Base-by-base conservation (phyloP, 75 land plant genomes). In the Pinus tabuliformis region DNA sequence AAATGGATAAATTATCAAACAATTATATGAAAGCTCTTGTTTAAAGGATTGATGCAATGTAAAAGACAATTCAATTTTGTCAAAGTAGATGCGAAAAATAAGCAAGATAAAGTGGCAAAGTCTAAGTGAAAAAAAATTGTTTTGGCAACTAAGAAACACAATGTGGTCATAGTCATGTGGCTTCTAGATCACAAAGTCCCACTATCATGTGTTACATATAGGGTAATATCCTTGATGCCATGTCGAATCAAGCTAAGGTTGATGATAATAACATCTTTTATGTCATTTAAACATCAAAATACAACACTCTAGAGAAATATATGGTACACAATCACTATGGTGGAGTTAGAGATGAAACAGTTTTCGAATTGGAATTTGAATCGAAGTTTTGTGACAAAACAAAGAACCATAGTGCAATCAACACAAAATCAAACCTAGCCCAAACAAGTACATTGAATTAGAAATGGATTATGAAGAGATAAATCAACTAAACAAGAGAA, bases 161-260 rank as follows among this genome's bases (percentile, higher is more conserved):
- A 45, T 45, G 52, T 45, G 52, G 52, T 45, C 52, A 7, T 45
- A 45, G 1, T 1, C 52, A 45, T 7, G 52, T 45, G 52, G 52
- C 52, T 45, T 7, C 52, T 7, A 5, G 45, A 42, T 42, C 6
- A 6, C 45, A 42, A 42, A 5, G 45, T 42, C 45, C 45, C 45
- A 5, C 11, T 15, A 30, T 16, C 15, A 28, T 63, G 33, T 45
- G 42, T 78, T 39, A 22, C 62, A 54, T 75, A 86, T 92, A 98
- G 92, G n/a, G 88, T 77, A 92, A 85, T 49, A 78, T 89, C 17
- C 95, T 92, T 88, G 99, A 92, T 88, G 99, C 98, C 36, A 89
- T 93, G 84, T 82, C 95, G 82, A 97, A 97, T 72, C 98, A 97
- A 78, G 92, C 98, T 26, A 95, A 97, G 79, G 85, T 97, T 74